Conservation (phyloP, 192 early-diverging fungal genomes). For the Coemansia sp. region DNA sequence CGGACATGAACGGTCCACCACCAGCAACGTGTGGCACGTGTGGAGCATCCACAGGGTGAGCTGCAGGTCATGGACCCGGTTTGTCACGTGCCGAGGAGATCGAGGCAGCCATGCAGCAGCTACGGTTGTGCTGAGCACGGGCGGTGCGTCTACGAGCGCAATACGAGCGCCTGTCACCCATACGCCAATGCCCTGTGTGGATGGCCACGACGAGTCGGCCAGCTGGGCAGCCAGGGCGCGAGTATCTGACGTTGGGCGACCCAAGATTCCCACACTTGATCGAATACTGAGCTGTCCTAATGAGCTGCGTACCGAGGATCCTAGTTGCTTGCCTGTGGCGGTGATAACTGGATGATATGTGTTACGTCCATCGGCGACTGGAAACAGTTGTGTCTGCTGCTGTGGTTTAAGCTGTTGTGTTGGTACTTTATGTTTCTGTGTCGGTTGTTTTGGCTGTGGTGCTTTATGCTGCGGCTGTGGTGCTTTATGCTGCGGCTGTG, state of each 20-base stretch:
- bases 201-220: not conserved
- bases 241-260: constrained; percentile 22
- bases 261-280: constrained; percentile 20
- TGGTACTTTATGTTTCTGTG: not conserved
- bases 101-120: not conserved
- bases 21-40: constrained; percentile 30
- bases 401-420: not conserved
- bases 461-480: too few species aligned
- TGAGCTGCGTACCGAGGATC: constrained; percentile 11
- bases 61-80: constrained; percentile 28
- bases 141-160: constrained; percentile 32
- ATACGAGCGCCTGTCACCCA: constrained; percentile 15
- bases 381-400: not conserved
- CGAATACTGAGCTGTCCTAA: constrained; percentile 15
- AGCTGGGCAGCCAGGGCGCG: constrained; percentile 23
- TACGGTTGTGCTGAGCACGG: constrained; percentile 13
- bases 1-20: constrained; percentile 3
- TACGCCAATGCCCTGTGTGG: constrained; percentile 13
- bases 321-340: constrained; percentile 2
- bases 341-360: not conserved
- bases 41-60: constrained; percentile 26
- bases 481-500: not conserved
- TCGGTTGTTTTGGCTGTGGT: not conserved
- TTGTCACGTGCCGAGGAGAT: not conserved
- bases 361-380: not conserved